Evolutionary conservation across 352 stramenopile species (phyloP).

Genomic region (Globisporangium barbulae): DNA sequence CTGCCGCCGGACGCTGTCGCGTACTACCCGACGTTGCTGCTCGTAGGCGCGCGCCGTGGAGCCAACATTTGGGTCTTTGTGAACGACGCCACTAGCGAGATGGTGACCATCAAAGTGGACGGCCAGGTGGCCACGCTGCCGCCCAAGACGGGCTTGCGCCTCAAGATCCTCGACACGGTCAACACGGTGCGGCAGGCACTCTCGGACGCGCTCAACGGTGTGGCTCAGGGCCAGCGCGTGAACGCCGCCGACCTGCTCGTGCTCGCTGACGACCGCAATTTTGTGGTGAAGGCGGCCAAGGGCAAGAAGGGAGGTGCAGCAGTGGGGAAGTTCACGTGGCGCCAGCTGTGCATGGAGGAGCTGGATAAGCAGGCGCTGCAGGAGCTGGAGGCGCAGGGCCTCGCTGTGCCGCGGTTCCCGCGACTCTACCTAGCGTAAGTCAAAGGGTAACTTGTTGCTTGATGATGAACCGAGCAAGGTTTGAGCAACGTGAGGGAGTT

Average conservation of each 20-base stretch:
- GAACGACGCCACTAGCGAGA: constrained; percentile 40
- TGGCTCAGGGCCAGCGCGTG: constrained; percentile 20
- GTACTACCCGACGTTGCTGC: constrained; percentile 64
- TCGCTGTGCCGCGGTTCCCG: constrained; percentile 32
- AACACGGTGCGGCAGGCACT: constrained; percentile 54
- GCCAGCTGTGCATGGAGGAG: constrained; percentile 40
- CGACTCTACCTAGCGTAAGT: constrained; percentile 3
- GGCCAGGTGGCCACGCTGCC: constrained; percentile 48
- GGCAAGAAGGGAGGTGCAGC: constrained; percentile 18
- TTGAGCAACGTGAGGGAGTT: not conserved
- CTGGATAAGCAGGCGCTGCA: constrained; percentile 20
- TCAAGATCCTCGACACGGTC: constrained; percentile 36
- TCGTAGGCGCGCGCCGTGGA: constrained; percentile 34
- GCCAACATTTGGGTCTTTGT: constrained; percentile 72
- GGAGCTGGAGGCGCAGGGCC: constrained; percentile 21
- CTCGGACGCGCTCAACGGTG: constrained; percentile 50
- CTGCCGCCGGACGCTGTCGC: constrained; percentile 48
- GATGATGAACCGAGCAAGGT: not conserved
- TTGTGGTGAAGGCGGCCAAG: constrained; percentile 41
- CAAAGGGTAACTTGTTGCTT: not conserved
- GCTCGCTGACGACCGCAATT: constrained; percentile 42
- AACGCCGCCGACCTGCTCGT: constrained; percentile 35
- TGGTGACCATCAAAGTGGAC: constrained; percentile 63
- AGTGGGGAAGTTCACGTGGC: constrained; percentile 35
- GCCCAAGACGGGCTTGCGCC: constrained; percentile 37